Percentiles rank a stretch among this genome's conserved stretches.
These are phyloP conservation scores for Geosiphon pyriformis DNA, from an alignment of 192 early-diverging fungal genomes.

Conservation along the genomic window DNA sequence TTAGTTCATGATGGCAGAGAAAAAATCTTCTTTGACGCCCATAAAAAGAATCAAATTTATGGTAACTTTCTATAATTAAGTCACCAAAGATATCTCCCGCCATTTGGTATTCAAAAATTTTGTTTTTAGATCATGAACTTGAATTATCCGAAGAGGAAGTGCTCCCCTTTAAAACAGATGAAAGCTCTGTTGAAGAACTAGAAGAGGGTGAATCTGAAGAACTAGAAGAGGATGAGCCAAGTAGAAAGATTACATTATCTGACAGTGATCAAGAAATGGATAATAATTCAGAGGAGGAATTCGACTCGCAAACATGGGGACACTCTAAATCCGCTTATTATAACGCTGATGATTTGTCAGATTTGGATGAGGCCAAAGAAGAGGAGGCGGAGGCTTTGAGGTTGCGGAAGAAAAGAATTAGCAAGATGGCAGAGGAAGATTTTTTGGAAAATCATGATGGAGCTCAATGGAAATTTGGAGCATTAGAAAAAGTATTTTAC, in stretches of 20 bases:
- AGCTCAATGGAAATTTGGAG: conserved; percentile 41
- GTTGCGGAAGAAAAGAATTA: conserved; percentile 73
- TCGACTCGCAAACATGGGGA: conserved; percentile 72
- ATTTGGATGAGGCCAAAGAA: conserved; percentile 73
- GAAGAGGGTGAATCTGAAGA: conserved; percentile 36
- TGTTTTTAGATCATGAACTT: conserved; percentile 31
- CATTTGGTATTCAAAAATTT: too few relatives aligned
- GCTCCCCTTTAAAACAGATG: conserved; percentile 58
- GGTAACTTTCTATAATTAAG: conserved; percentile 31
- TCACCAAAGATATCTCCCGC: conserved; percentile 20
- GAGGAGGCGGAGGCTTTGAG: conserved; percentile 86
- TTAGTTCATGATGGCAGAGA: conserved; percentile 44
- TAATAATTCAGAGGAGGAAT: too few relatives aligned
- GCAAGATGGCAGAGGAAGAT: conserved; percentile 79
- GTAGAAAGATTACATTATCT: conserved; percentile 24
- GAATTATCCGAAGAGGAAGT: conserved; percentile 76
- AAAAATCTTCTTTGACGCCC: conserved; percentile 44
- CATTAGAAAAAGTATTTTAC: conserved; percentile 14
- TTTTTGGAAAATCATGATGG: conserved; percentile 78
- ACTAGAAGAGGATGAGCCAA: conserved; percentile 31
- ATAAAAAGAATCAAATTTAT: conserved; percentile 28
- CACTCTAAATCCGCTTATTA: conserved; percentile 73
- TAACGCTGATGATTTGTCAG: conserved; percentile 75
- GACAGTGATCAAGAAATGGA: conserved; percentile 21
- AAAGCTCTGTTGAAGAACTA: conserved; percentile 38